Evolutionary conservation across 176 grass and related monocot genomes (phyloP), one percentile per base, ranked within the genome.

Genomic region (Eleusine coracana): DNA sequence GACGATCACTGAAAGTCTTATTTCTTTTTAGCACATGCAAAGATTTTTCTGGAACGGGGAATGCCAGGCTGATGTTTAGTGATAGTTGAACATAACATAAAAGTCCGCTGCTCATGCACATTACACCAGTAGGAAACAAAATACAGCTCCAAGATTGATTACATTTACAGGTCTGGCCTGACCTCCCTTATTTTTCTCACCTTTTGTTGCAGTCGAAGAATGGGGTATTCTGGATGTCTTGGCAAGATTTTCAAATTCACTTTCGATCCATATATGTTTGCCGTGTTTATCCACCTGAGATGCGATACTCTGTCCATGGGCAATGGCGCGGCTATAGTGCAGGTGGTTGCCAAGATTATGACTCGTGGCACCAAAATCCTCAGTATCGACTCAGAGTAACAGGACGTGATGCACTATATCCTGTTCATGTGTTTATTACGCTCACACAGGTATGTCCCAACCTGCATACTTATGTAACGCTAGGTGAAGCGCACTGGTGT

Each of bases 201-300:
- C 20, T 71, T 77, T 67, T 77, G 27, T 73, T 77, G 82, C 83
- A 99, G 93, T 93, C 96, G 3, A 94, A 99, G 87, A 90, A 99
- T 87, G 96, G 96, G 61, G 90, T 99, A 79, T 99, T 99, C 84
- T 99, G 96, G 96, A 99, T 99, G 96, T 99, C 93, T 74, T 99
- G 96, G 96, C 96, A 99, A 96, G 96, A 99, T 71, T 99, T 99
- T 80, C 96, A 99, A 80, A 99, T 99, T 59, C 96, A 99, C 73
- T 99, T 99, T 74, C 87, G 96, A 42, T 99, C 96, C 66, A 99
- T 99, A 92, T 99, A 96, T 87, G 85, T 96, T 66, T 99, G 96
- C 17, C 96, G 96, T 80, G 93, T 99, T 76, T 99, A 99, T 81
- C 96, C 93, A 66, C 80, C 91, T 11, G 96, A 99, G 70, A 99